Evolutionary conservation across 176 grass and related monocot genomes (phyloP), one percentile per base, ranked within the genome.

Genomic region (Phyllostachys edulis): DNA sequence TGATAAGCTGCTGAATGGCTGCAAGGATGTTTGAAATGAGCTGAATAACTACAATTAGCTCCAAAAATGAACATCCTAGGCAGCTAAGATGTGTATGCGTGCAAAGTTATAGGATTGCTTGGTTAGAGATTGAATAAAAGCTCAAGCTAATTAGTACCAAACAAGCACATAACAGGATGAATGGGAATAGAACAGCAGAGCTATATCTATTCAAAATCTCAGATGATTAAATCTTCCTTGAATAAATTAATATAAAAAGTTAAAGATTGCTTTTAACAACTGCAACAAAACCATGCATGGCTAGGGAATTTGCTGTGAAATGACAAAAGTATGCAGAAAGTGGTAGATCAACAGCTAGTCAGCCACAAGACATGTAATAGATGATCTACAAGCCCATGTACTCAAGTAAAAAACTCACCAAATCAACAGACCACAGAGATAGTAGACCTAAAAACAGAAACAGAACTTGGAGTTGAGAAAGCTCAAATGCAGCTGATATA

Each of bases 351-450:
- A 67, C 23, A 52, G 57, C 37, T 12, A 56, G 23, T 68, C 47
- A 27, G 17, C 29, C 18, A 82, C n/a, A 82, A 38, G 18, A 63
- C 18, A 70, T 15, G 64, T 50, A 87, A 46, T 9, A 41, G 9
- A 46, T 47, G 36, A 59, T 69, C 20, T 72, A 63, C 21, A 75
- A 79, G 1, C 24, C 13, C 12, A 61, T 49, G 7, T 59, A 55
- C 3, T 63, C 50, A 40, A 81, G 36, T 61, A 82, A 82, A 51
- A 44, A 85, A 93, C 95, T 97, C 67, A 93, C 95, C 87, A 91
- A 91, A 86, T 97, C 95, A 27, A 94, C 75, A 63, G 92, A 90
- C 92, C 95, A 93, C 27, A 93, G 56, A 61, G 92, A 97, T 38
- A 98, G 76, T 50, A 94, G 67, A 16, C 85, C 90, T 26, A 98